Conservation (phyloP, 2,329 filamentous ascomycete species). For the Fusarium aywerte region DNA sequence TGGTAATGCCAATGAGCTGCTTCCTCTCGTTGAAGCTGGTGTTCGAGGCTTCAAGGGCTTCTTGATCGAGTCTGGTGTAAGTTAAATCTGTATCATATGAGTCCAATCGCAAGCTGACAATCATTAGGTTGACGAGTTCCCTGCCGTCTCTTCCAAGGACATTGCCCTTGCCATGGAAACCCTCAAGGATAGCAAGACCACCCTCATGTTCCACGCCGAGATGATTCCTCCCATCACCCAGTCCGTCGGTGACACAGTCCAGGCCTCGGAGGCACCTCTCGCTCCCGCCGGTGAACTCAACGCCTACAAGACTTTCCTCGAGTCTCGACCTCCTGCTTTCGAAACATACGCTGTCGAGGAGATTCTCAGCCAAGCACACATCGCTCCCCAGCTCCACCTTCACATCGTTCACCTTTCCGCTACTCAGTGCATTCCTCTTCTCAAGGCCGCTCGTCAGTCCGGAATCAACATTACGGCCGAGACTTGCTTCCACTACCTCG, state of each 20-base stretch:
- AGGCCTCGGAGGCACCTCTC: constrained; percentile 74
- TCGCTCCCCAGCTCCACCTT: constrained; percentile 83
- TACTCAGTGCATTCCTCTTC: constrained; percentile 85
- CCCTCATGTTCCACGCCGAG: constrained; percentile 98
- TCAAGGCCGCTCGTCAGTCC: constrained; percentile 75
- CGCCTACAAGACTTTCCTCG: constrained; percentile 88
- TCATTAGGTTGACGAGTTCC: constrained; percentile 89
- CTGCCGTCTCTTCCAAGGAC: constrained; percentile 83
- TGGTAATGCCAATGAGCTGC: constrained; percentile 83
- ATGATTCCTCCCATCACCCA: constrained; percentile 91
- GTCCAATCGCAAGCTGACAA: constrained; percentile 22
- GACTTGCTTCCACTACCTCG: constrained; percentile 95
- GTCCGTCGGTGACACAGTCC: constrained; percentile 82
- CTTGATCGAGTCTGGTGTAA: constrained; percentile 92
- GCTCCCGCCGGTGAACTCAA: constrained; percentile 77
- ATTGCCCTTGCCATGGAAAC: constrained; percentile 83
- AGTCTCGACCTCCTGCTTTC: constrained; percentile 87
- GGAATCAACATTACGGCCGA: constrained; percentile 92
- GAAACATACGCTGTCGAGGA: constrained; percentile 91
- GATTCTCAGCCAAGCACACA: constrained; percentile 82
- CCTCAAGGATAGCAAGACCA: constrained; percentile 83
- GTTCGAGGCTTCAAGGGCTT: constrained; percentile 98
- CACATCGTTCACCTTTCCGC: constrained; percentile 96
- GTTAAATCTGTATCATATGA: constrained; percentile 49
- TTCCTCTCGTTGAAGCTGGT: constrained; percentile 82